Conservation (phyloP, 2,329 filamentous ascomycete species). For the Thermochaetoides dissita region DNA sequence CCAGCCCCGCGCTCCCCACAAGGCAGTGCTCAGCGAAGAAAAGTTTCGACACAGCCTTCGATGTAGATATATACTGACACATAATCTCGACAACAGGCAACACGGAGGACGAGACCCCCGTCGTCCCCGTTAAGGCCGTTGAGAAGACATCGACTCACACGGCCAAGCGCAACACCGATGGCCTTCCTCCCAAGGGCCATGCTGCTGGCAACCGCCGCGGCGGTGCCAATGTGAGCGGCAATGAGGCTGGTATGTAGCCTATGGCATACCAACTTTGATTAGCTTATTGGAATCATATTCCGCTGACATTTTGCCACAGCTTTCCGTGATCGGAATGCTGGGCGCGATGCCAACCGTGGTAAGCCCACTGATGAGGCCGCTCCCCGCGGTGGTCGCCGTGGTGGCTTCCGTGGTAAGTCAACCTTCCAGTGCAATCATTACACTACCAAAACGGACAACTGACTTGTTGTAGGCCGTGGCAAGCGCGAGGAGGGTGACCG, state of each 20-base stretch:
- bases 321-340: slow-evolving; percentile 78
- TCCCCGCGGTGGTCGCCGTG: slow-evolving; percentile 40
- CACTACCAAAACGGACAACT: neutral
- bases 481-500: slow-evolving; percentile 43
- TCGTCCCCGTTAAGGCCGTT: slow-evolving; percentile 73
- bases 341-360: slow-evolving; percentile 67
- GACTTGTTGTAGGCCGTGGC: slow-evolving; percentile 25
- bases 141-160: slow-evolving; percentile 68
- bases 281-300: slow-evolving; percentile 4
- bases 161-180: slow-evolving; percentile 73
- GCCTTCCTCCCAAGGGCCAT: slow-evolving; percentile 43
- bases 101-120: slow-evolving; percentile 58
- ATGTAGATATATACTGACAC: slow-evolving; percentile 6
- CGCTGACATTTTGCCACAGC: slow-evolving; percentile 36
- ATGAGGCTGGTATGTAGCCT: slow-evolving; percentile 66
- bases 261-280: neutral
- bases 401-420: slow-evolving; percentile 34
- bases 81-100: slow-evolving; percentile 32
- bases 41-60: too few relatives aligned
- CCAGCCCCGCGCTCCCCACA: too few relatives aligned
- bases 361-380: slow-evolving; percentile 57
- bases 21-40: too few relatives aligned
- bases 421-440: too few relatives aligned
- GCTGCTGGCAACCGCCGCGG: slow-evolving; percentile 33
- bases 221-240: slow-evolving; percentile 49